phyloP scores from a whole-genome alignment of 208 protist genomes.

The Leptomonas seymouri region DNA sequence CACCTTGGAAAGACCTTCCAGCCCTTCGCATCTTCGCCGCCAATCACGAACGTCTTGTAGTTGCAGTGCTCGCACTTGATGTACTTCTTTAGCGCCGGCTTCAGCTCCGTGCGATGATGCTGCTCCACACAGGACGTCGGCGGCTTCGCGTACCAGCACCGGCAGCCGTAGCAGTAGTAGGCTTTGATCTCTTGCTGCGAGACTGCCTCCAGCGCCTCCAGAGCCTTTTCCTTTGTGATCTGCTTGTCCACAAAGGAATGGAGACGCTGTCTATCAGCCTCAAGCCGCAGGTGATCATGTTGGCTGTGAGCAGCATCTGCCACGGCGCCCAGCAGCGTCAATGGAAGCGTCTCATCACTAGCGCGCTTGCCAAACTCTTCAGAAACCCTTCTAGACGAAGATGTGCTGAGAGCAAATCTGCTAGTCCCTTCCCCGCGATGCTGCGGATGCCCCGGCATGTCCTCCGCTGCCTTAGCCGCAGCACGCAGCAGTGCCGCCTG shows the following conservation, averaged over 20 bases:
- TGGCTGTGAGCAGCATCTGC: constrained; percentile 47
- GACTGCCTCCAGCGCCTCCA: constrained; percentile 47
- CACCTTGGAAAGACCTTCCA: constrained; percentile 68
- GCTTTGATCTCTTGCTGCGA: constrained; percentile 62
- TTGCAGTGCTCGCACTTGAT: constrained; percentile 76
- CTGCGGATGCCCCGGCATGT: background rate
- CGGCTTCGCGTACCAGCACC: constrained; percentile 54
- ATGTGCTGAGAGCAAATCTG: background rate
- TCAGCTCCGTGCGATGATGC: constrained; percentile 53
- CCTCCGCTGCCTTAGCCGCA: constrained; percentile 21
- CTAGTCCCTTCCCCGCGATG: background rate
- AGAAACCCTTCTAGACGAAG: background rate
- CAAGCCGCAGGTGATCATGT: constrained; percentile 52
- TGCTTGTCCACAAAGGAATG: constrained; percentile 52
- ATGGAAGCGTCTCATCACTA: constrained; percentile 1
- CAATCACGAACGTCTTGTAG: constrained; percentile 76
- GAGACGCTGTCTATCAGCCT: constrained; percentile 43
- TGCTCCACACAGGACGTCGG: constrained; percentile 57
- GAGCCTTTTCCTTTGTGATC: constrained; percentile 61
- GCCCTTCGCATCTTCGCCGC: constrained; percentile 54
- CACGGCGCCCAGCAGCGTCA: constrained; percentile 35
- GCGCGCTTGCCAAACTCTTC: background rate
- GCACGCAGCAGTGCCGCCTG: constrained; percentile 27
- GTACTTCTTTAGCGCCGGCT: constrained; percentile 57
- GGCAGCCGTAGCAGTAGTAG: constrained; percentile 68